Base-by-base conservation (phyloP, 2,329 filamentous ascomycete species). In the Ciborinia camelliae region DNA sequence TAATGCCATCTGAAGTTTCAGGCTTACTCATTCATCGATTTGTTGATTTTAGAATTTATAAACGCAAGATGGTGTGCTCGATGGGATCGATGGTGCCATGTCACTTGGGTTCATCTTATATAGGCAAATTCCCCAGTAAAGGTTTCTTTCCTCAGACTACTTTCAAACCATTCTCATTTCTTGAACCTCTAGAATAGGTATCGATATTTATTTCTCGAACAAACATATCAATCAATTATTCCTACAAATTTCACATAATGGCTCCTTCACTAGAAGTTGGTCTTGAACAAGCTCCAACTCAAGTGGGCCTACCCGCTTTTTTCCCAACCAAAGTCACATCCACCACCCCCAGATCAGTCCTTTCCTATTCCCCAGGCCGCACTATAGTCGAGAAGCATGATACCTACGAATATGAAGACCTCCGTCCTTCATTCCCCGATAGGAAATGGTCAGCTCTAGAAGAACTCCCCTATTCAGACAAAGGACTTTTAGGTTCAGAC, bases 381-480 rank as follows among this genome's bases (percentile, higher is more conserved):
- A 81, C 80, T 12, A 62, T 68, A 30, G 74, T 81, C 39, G 73
- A 81, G 67, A 69, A 76, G 26, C 78, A 83, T 65, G 77, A 80
- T 18, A 74, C 79, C 62, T 85, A 86, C 70, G 77, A 81, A 50
- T 77, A 83, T 66, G 80, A 84, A 41, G 77, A 84, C 60, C 77
- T 86, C 9, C 77, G 79, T 9, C 82, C 82, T 23, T 76, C 73
- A 10, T 86, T 85, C 67, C 83, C 83, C 3, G 76, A 83, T 28
- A 68, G 85, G 65, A 76, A 79, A 23, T 86, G 83, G 83, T 76
- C 77, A 1, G 76, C 80, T 1, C 73, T 86, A 41, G 76, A 75
- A 37, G 77, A 83, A 47, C 74, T 81, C 0, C 77, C 79, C 0
- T 84, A 85, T 66, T 71, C 78, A 59, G 84, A 86, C 69, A 84